Conservation (phyloP, 495 filamentous ascomycete species). For the Lichina pygmaea region DNA sequence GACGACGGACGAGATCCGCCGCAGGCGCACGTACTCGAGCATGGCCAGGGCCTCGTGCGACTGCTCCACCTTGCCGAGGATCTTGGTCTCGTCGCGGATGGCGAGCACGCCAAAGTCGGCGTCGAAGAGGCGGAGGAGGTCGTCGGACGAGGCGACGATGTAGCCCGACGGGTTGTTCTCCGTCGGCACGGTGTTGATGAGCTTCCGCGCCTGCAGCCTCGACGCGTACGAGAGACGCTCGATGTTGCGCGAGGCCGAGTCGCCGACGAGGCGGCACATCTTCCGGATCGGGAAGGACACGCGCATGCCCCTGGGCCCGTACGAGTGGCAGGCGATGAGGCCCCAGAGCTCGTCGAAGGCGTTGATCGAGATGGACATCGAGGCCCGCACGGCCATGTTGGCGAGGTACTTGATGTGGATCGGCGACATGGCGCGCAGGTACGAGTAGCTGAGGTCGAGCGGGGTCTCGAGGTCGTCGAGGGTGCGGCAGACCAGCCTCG, state of each 20-base stretch:
- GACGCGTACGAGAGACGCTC: constrained; percentile 74
- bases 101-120: constrained; percentile 73
- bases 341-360: constrained; percentile 74
- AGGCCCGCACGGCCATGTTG: constrained; percentile 78
- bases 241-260: constrained; percentile 68
- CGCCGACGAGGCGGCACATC: constrained; percentile 80
- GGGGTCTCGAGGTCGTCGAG: constrained; percentile 50
- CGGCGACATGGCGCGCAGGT: constrained; percentile 74
- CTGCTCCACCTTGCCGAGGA: constrained; percentile 46
- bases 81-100: constrained; percentile 69
- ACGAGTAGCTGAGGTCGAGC: constrained; percentile 62
- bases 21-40: constrained; percentile 62
- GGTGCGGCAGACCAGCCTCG: constrained; percentile 60
- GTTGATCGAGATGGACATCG: constrained; percentile 87
- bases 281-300: constrained; percentile 80
- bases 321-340: constrained; percentile 66
- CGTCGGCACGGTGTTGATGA: constrained; percentile 56
- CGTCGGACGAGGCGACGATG: constrained; percentile 75
- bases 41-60: constrained; percentile 68
- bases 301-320: constrained; percentile 54
- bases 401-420: constrained; percentile 70
- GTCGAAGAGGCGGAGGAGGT: constrained; percentile 62
- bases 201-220: constrained; percentile 52
- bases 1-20: constrained; percentile 48
- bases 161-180: constrained; percentile 71